Evolutionary conservation across 805 yeast species (phyloP).

Genomic region (Trichomonascus vanleenenianus): DNA sequence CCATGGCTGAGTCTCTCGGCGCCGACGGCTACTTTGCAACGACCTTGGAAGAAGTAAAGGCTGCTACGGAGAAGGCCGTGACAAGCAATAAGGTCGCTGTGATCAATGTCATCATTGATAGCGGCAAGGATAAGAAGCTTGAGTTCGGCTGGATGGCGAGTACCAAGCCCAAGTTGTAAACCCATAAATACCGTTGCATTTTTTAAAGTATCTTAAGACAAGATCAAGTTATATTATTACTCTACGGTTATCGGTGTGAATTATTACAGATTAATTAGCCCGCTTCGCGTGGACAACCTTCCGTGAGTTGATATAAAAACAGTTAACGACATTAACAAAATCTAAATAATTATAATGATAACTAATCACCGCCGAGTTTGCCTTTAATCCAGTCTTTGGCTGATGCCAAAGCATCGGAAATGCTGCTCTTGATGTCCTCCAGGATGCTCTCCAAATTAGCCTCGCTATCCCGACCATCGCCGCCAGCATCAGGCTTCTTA

Average conservation of each 20-base stretch:
- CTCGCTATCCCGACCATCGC: too few relatives aligned
- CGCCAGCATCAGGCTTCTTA: too few relatives aligned
- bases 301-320: too few relatives aligned
- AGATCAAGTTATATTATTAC: too few relatives aligned
- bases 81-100: constrained; percentile 33
- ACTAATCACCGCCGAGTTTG: too few relatives aligned
- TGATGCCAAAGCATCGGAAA: neutral
- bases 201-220: too few relatives aligned
- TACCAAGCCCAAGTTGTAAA: constrained; percentile 29
- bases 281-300: too few relatives aligned
- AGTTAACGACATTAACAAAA: too few relatives aligned
- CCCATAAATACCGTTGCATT: too few relatives aligned
- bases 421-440: neutral
- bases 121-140: constrained; percentile 46
- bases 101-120: constrained; percentile 55
- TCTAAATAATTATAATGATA: too few relatives aligned
- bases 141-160: constrained; percentile 67
- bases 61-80: constrained; percentile 31
- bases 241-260: too few relatives aligned
- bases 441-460: neutral
- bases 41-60: constrained; percentile 34
- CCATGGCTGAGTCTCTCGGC: constrained; percentile 49
- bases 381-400: neutral
- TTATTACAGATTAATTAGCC: too few relatives aligned
- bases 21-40: constrained; percentile 43